A percentile compares a stretch with the other conserved stretches of the same genome.
Evolutionary conservation across 352 stramenopile genomes (phyloP).

Genomic region (Pythium coloratum): DNA sequence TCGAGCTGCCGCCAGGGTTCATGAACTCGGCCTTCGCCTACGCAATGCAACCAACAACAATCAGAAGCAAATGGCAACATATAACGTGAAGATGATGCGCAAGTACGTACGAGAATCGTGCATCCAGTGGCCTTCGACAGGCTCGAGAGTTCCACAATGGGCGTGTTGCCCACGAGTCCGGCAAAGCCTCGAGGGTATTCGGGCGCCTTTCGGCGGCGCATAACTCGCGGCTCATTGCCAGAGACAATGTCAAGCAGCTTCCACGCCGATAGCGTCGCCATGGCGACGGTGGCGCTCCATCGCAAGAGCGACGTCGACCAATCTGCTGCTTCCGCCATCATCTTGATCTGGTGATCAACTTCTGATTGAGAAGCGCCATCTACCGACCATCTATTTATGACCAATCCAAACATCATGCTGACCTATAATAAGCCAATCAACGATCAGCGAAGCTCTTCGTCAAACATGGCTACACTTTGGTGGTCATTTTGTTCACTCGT

Average conservation of each 20-base stretch:
- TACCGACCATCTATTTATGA: slow-evolving; percentile 33
- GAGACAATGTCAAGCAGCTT: slow-evolving; percentile 58
- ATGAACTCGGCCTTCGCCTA: slow-evolving; percentile 95
- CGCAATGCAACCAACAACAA: not conserved
- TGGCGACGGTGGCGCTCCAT: slow-evolving; percentile 57
- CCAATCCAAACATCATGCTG: slow-evolving; percentile 35
- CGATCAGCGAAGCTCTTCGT: not conserved
- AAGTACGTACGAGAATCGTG: slow-evolving; percentile 71
- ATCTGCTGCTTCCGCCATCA: slow-evolving; percentile 21
- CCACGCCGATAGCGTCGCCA: slow-evolving; percentile 70
- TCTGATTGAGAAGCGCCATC: not conserved
- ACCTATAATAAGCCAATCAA: not conserved
- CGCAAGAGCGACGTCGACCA: slow-evolving; percentile 49
- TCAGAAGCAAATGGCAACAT: not conserved
- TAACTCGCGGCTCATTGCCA: not conserved
- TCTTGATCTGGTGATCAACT: not conserved
- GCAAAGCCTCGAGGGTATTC: slow-evolving; percentile 63
- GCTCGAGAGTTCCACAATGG: slow-evolving; percentile 88
- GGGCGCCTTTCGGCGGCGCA: slow-evolving; percentile 19
- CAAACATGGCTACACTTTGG: slow-evolving; percentile 1
- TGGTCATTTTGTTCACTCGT: slow-evolving; percentile 1
- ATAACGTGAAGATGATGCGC: too few relatives aligned
- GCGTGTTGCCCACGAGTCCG: slow-evolving; percentile 92
- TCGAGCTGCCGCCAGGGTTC: slow-evolving; percentile 97
- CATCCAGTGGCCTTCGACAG: slow-evolving; percentile 91